These are phyloP conservation scores for Claviceps humidiphila DNA, from an alignment of 2,329 filamentous ascomycete genomes.

Conservation along the genomic window DNA sequence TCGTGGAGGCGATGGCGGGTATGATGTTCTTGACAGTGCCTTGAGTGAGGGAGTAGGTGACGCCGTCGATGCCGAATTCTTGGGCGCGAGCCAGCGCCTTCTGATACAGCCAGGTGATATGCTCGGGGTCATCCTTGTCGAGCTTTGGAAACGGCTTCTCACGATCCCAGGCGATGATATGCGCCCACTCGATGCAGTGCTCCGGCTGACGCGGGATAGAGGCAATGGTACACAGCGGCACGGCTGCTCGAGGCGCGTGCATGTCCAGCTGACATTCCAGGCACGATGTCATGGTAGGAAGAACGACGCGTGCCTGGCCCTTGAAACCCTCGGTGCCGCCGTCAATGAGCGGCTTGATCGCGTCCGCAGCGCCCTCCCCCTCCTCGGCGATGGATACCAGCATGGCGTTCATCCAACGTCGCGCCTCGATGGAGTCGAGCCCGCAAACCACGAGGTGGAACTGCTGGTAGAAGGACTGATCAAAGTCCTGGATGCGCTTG, in stretches of 20 bases:
- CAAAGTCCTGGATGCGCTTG: conserved; percentile 91
- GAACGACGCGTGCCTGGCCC: conserved; percentile 82
- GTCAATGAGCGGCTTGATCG: conserved; percentile 85
- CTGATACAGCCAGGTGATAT: conserved; percentile 92
- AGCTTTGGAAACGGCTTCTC: conserved; percentile 71
- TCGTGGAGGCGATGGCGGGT: conserved; percentile 92
- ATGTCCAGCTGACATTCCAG: conserved; percentile 98
- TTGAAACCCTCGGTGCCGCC: conserved; percentile 98
- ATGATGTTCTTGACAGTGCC: conserved; percentile 99
- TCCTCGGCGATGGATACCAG: conserved; percentile 81
- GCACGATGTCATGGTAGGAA: conserved; percentile 86
- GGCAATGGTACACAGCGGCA: conserved; percentile 90
- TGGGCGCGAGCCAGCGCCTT: conserved; percentile 68
- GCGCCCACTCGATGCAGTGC: conserved; percentile 97
- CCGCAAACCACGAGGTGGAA: conserved; percentile 92
- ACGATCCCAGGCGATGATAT: conserved; percentile 93
- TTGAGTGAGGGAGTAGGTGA: conserved; percentile 92
- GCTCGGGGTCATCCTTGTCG: conserved; percentile 91
- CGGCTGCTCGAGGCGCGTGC: conserved; percentile 93
- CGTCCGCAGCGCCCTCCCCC: conserved; percentile 55
- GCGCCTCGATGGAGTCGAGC: conserved; percentile 89
- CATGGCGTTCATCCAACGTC: conserved; percentile 97
- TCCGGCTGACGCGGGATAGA: conserved; percentile 94
- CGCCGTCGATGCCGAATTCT: conserved; percentile 82
- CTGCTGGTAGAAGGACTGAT: conserved; percentile 92